phyloP scores from a whole-genome alignment of 192 early-diverging fungal genomes.

The Martensiomyces pterosporus region DNA sequence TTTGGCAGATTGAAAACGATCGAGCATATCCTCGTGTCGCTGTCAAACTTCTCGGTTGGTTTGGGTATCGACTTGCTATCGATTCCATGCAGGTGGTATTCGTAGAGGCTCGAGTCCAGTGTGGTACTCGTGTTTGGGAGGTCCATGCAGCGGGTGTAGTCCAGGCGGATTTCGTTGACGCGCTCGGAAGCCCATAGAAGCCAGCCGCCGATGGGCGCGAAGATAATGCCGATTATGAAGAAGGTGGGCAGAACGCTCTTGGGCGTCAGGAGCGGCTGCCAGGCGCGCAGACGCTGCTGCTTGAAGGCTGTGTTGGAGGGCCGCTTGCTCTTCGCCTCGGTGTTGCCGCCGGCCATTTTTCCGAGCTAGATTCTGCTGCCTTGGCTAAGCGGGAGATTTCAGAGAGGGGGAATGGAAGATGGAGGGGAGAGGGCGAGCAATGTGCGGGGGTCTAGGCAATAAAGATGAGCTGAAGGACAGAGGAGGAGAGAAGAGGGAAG shows the following conservation, averaged over 20 bases:
- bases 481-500: too few relatives aligned
- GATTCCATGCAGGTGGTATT: slow-evolving; percentile 39
- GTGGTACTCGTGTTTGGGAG: slow-evolving; percentile 8
- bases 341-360: slow-evolving; percentile 31
- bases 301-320: slow-evolving; percentile 91
- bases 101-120: slow-evolving; percentile 16
- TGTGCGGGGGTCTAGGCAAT: too few relatives aligned
- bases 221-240: slow-evolving; percentile 89
- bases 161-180: slow-evolving; percentile 85
- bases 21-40: slow-evolving; percentile 55
- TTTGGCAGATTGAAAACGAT: slow-evolving; percentile 69
- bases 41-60: slow-evolving; percentile 52
- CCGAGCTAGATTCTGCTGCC: too few relatives aligned
- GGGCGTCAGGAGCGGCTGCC: slow-evolving; percentile 98
- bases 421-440: too few relatives aligned
- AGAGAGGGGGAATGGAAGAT: too few relatives aligned
- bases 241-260: slow-evolving; percentile 96
- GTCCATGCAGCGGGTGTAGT: slow-evolving; percentile 86
- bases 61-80: slow-evolving; percentile 21
- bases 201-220: slow-evolving; percentile 92
- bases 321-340: slow-evolving; percentile 33
- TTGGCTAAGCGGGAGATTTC: too few relatives aligned
- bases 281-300: slow-evolving; percentile 98
- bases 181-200: slow-evolving; percentile 81
- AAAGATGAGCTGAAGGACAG: too few relatives aligned